Conservation (phyloP, 371 early-diverging fungal species). For the Catenaria anguillulae region DNA sequence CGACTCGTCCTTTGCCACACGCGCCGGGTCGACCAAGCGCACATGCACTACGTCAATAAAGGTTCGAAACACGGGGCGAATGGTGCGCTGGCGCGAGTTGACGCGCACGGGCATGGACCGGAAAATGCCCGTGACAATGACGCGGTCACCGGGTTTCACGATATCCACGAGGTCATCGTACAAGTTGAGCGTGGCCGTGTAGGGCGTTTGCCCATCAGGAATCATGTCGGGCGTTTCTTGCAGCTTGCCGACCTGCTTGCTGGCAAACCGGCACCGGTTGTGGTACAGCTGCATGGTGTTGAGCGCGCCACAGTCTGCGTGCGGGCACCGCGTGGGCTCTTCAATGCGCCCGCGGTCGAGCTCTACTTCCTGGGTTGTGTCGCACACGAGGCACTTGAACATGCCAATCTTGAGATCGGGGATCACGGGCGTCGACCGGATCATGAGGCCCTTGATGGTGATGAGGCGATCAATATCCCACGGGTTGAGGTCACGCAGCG, state of each 20-base stretch:
- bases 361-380: constrained; percentile 59
- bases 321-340: constrained; percentile 86
- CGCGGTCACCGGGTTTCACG: constrained; percentile 77
- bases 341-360: constrained; percentile 81
- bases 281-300: constrained; percentile 81
- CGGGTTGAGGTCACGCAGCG: constrained; percentile 93
- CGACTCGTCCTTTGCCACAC: constrained; percentile 34
- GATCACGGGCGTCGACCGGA: constrained; percentile 81
- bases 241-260: constrained; percentile 92
- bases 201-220: constrained; percentile 98
- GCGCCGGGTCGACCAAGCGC: constrained; percentile 57
- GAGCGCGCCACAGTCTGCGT: constrained; percentile 53
- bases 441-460: constrained; percentile 89
- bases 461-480: constrained; percentile 96
- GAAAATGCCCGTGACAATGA: constrained; percentile 94
- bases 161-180: constrained; percentile 95
- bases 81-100: constrained; percentile 78
- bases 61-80: constrained; percentile 90
- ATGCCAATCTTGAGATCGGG: constrained; percentile 88
- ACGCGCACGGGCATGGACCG: constrained; percentile 91
- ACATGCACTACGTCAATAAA: constrained; percentile 94
- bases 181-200: constrained; percentile 80
- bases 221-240: constrained; percentile 98
- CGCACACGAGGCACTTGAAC: constrained; percentile 83
- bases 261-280: constrained; percentile 82